These are phyloP conservation scores for Trichoderma breve DNA, from an alignment of 2,329 filamentous ascomycete genomes.

Conservation along the genomic window DNA sequence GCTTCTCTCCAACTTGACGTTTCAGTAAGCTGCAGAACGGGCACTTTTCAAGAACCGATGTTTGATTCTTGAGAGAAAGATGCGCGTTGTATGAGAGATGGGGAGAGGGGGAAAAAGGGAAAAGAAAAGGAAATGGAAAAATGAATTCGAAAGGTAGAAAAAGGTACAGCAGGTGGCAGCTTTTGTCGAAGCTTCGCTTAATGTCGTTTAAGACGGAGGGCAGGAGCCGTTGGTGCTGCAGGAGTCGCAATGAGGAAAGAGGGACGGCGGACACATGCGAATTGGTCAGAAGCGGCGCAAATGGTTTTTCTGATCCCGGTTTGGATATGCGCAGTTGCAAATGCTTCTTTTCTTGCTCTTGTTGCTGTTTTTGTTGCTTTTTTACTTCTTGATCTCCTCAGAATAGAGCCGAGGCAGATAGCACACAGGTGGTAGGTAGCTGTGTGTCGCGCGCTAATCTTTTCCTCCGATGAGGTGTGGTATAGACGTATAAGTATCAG, in stretches of 20 bases:
- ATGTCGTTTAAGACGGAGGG: neutral
- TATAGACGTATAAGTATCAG: neutral
- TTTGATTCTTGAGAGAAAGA: neutral
- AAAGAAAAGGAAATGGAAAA: neutral
- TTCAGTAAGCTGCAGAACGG: neutral
- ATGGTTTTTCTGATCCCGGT: neutral
- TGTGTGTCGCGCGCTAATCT: conserved; percentile 3
- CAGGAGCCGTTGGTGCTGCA: conserved; percentile 6
- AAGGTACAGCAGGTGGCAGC: neutral
- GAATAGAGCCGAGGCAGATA: neutral
- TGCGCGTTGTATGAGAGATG: neutral
- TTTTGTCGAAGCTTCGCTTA: neutral
- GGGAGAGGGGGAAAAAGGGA: neutral
- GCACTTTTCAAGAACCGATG: neutral
- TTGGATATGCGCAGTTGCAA: neutral
- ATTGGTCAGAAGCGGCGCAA: neutral
- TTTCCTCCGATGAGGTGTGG: neutral
- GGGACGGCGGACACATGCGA: neutral
- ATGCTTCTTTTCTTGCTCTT: neutral
- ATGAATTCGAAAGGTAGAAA: neutral
- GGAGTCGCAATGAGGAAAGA: conserved; percentile 9
- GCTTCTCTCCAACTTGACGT: neutral
- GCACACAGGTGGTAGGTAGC: neutral
- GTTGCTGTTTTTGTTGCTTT: neutral
- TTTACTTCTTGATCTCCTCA: neutral